These are phyloP conservation scores for Thelephora terrestris DNA, from an alignment of 1,284 basidiomycete genomes.

Conservation along the genomic window DNA sequence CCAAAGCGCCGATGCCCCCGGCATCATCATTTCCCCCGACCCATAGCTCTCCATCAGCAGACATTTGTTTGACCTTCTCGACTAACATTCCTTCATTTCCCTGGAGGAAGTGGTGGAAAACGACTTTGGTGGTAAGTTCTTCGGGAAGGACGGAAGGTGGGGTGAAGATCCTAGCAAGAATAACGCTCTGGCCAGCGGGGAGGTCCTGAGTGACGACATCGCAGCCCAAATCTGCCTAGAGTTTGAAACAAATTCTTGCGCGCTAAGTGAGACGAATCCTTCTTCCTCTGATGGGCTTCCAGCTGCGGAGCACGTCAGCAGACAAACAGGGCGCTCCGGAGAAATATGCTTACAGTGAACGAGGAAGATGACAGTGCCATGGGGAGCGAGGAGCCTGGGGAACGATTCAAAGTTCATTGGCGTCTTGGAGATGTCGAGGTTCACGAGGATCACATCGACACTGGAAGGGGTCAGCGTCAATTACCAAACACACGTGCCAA, in stretches of 20 bases:
- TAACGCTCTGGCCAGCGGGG: neutral
- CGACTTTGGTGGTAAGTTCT: constrained; percentile 16
- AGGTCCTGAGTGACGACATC: neutral
- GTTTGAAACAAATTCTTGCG: neutral
- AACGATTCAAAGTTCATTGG: neutral
- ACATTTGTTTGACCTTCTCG: constrained; percentile 16
- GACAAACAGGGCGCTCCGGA: constrained; percentile 4
- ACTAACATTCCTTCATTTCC: constrained; percentile 17
- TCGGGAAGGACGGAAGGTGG: constrained; percentile 6
- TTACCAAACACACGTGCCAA: neutral
- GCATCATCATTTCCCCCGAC: constrained; percentile 20
- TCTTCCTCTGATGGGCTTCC: neutral
- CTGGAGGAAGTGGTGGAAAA: constrained; percentile 18
- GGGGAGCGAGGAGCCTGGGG: neutral
- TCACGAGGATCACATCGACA: neutral
- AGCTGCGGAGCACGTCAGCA: constrained; percentile 4
- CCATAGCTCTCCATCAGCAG: constrained; percentile 19
- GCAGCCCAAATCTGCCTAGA: neutral
- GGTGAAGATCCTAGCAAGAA: neutral
- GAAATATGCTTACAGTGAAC: constrained; percentile 9
- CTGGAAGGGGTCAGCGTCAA: neutral
- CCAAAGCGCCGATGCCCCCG: constrained; percentile 20
- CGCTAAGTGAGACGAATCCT: neutral
- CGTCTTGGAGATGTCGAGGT: neutral
- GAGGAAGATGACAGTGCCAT: neutral